phyloP scores from a whole-genome alignment of 2,329 filamentous ascomycete genomes.

The Aspergillus sojae region DNA sequence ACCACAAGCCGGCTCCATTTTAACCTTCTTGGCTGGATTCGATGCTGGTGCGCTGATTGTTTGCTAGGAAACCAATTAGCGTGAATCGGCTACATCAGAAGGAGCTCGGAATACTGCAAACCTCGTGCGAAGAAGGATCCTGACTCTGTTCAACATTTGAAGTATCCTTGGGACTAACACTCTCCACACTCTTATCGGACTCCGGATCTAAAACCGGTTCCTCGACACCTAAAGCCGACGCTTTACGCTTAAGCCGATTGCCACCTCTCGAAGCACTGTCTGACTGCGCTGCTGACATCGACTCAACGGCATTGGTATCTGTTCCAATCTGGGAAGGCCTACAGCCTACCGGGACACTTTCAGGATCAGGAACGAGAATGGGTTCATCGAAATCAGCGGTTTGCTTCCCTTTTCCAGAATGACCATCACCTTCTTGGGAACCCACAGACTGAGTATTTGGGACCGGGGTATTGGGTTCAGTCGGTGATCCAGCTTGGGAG shows the following conservation, averaged over 20 bases:
- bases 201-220: not conserved
- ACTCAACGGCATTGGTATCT: not conserved
- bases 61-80: not conserved
- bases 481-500: not conserved
- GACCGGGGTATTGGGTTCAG: not conserved
- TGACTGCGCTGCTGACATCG: not conserved
- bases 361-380: not conserved
- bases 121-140: not conserved
- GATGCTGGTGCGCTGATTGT: not conserved
- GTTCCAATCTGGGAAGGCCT: not conserved
- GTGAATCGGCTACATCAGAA: not conserved
- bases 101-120: not conserved
- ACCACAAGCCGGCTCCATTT: conserved; percentile 21
- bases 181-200: not conserved
- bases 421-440: not conserved
- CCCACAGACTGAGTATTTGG: not conserved
- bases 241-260: not conserved
- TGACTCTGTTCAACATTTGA: not conserved
- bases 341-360: no score
- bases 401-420: not conserved
- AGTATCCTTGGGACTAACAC: not conserved
- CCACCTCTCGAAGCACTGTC: not conserved
- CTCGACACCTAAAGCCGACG: not conserved
- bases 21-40: conserved; percentile 5
- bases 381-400: not conserved